phyloP scores from a whole-genome alignment of 331 rosid species.

The Prunus yedoensis region DNA sequence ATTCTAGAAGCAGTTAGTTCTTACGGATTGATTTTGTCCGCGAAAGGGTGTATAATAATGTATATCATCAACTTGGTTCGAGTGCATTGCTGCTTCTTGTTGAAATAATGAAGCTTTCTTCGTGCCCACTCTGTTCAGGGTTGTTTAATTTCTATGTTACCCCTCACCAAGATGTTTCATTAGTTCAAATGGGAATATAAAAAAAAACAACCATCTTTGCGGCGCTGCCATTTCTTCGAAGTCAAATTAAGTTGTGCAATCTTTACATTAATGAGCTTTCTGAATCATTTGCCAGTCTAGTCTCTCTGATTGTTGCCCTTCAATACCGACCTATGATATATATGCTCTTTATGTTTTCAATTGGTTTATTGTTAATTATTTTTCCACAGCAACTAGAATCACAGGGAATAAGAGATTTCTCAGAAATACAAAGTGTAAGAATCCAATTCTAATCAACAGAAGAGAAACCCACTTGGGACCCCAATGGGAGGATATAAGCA shows the following conservation, averaged over 20 bases:
- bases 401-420: no score
- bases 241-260: neutral
- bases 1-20: slow-evolving; percentile 30
- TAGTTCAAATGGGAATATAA: neutral
- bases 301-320: neutral
- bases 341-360: neutral
- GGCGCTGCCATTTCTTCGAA: neutral
- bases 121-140: neutral
- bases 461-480: neutral
- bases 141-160: neutral
- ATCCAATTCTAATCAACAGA: neutral
- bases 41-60: neutral
- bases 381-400: no score
- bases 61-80: neutral
- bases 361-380: no score
- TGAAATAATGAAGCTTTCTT: neutral
- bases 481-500: neutral
- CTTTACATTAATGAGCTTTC: neutral
- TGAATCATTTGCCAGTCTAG: neutral
- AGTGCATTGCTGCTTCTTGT: no score
- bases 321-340: neutral
- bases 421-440: neutral
- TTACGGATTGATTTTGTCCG: neutral
- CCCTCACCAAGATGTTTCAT: neutral
- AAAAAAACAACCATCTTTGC: neutral